Evolutionary conservation across 2,329 filamentous ascomycete species (phyloP).

Genomic region (Pseudonectria foliicola): DNA sequence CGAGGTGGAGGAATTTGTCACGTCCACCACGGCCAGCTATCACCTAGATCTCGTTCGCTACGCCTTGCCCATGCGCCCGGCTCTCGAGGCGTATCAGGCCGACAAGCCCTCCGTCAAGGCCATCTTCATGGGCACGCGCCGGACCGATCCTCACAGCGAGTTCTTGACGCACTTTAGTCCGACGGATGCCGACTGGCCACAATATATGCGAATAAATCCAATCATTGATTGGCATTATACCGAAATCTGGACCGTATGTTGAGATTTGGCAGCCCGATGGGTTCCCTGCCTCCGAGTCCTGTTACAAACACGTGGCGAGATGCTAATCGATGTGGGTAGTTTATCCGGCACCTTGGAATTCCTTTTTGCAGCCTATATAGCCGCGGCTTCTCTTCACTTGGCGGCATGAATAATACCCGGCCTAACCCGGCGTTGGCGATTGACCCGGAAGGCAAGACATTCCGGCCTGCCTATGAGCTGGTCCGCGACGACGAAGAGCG

Average conservation of each 20-base stretch:
- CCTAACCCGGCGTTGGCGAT: conserved; percentile 70
- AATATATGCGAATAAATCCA: conserved; percentile 87
- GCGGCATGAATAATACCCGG: conserved; percentile 79
- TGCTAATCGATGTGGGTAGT: conserved; percentile 40
- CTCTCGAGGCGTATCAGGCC: conserved; percentile 68
- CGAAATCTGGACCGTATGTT: conserved; percentile 85
- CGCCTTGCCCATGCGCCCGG: conserved; percentile 70
- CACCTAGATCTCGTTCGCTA: conserved; percentile 71
- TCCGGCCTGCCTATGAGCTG: conserved; percentile 69
- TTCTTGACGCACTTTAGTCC: conserved; percentile 73
- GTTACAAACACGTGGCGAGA: background rate
- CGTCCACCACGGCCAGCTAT: conserved; percentile 57
- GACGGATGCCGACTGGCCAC: conserved; percentile 85
- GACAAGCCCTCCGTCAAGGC: conserved; percentile 60
- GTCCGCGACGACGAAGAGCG: conserved; percentile 70
- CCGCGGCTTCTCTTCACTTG: conserved; percentile 82
- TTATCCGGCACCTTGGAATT: conserved; percentile 70
- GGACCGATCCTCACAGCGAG: conserved; percentile 87
- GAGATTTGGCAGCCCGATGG: background rate
- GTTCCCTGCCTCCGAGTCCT: background rate
- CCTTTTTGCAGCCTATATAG: conserved; percentile 87
- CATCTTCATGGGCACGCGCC: conserved; percentile 56
- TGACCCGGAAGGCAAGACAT: conserved; percentile 33
- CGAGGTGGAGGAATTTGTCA: conserved; percentile 81
- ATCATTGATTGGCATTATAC: conserved; percentile 91